phyloP scores from a whole-genome alignment of 441 rosid species.

The Croton laevigatus region DNA sequence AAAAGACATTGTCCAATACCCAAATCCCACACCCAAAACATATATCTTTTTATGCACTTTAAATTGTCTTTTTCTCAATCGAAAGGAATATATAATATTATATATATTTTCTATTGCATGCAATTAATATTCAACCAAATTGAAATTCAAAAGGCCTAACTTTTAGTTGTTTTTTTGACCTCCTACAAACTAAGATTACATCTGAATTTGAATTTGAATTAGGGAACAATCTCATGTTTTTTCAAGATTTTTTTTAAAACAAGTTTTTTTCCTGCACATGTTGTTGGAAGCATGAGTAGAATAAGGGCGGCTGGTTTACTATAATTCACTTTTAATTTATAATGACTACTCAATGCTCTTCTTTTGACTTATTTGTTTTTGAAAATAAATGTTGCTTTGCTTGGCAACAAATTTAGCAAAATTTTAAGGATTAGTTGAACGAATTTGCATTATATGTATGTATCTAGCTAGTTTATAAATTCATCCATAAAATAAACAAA shows the following conservation, averaged over 20 bases:
- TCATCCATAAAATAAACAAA: too few species aligned
- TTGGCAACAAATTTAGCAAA: too few species aligned
- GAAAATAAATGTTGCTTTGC: too few species aligned
- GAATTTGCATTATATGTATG: too few species aligned
- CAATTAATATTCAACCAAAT: not conserved
- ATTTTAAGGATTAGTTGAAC: too few species aligned
- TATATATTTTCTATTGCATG: not conserved
- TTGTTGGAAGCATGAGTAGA: slow-evolving; percentile 20
- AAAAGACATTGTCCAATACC: slow-evolving; percentile 10
- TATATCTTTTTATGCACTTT: slow-evolving; percentile 25
- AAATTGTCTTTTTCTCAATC: slow-evolving; percentile 20
- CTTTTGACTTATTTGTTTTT: slow-evolving; percentile 12
- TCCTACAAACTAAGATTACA: not conserved
- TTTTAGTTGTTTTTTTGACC: slow-evolving; percentile 11
- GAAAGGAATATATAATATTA: not conserved
- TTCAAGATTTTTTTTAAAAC: too few species aligned
- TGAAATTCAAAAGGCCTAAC: not conserved
- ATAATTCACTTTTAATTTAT: not conserved
- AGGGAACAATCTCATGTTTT: too few species aligned
- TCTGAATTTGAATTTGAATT: not conserved
- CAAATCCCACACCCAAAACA: slow-evolving; percentile 8
- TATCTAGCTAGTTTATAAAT: too few species aligned
- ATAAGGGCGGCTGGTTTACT: slow-evolving; percentile 17
- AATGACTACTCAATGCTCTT: not conserved
- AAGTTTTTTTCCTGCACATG: slow-evolving; percentile 16